Conservation (phyloP, 2,329 filamentous ascomycete species). For the Colletotrichum paranaense region DNA sequence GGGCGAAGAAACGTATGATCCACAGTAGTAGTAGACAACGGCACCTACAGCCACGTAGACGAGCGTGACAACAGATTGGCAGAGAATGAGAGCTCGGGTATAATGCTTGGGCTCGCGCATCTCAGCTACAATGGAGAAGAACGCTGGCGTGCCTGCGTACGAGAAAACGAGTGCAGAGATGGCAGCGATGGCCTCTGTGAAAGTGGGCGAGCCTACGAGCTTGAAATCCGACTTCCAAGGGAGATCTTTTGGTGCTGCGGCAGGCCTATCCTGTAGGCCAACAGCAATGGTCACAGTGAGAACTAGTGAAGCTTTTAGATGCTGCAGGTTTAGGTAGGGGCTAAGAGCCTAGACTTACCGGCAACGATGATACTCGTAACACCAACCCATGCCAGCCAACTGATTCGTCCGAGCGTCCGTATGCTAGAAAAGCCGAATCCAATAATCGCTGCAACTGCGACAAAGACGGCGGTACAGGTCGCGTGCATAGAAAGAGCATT, state of each 20-base stretch:
- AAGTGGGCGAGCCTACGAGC: constrained; percentile 43
- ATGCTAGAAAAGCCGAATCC: constrained; percentile 46
- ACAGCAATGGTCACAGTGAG: constrained; percentile 44
- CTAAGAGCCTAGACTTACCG: constrained; percentile 14
- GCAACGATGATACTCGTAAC: constrained; percentile 34
- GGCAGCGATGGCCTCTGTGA: constrained; percentile 44
- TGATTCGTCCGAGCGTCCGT: constrained; percentile 45
- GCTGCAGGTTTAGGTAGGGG: not conserved
- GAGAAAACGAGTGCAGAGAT: constrained; percentile 49
- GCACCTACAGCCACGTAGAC: constrained; percentile 47
- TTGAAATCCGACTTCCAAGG: constrained; percentile 43
- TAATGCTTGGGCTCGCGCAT: constrained; percentile 46
- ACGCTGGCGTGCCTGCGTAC: constrained; percentile 49
- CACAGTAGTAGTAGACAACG: constrained; percentile 58
- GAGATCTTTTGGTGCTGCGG: constrained; percentile 37
- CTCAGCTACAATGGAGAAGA: constrained; percentile 46
- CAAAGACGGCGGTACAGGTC: constrained; percentile 52
- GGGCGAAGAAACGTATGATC: constrained; percentile 57
- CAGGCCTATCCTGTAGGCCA: constrained; percentile 42
- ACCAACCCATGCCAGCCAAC: constrained; percentile 47
- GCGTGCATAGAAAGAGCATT: constrained; percentile 53
- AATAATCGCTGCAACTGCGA: constrained; percentile 46
- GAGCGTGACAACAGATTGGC: constrained; percentile 42
- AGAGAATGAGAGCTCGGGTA: constrained; percentile 41
- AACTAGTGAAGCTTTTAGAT: constrained; percentile 29